Conservation (phyloP, 495 filamentous ascomycete genomes). For the Rhizodiscina lignyota region DNA sequence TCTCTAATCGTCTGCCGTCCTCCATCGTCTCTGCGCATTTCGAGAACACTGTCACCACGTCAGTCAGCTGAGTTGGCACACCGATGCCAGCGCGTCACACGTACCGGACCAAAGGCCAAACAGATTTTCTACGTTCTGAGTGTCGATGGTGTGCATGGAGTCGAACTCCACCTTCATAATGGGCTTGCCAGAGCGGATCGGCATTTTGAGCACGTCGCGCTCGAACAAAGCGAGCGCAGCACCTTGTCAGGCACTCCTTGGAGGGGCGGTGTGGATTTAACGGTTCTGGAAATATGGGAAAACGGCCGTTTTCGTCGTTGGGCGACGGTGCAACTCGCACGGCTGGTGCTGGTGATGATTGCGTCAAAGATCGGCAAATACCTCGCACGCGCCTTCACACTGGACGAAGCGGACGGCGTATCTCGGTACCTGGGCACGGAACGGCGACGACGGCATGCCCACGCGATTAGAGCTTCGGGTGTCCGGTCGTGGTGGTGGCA, state of each 20-base stretch:
- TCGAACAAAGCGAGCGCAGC: too few species aligned
- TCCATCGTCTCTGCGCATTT: slow-evolving; percentile 90
- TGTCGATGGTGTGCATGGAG: slow-evolving; percentile 79
- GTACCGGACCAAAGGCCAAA: slow-evolving; percentile 97
- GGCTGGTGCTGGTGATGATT: background rate
- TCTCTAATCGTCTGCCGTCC: slow-evolving; percentile 82
- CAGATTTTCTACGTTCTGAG: slow-evolving; percentile 77
- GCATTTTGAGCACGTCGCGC: slow-evolving; percentile 20
- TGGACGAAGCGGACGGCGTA: too few species aligned
- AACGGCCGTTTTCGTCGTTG: too few species aligned
- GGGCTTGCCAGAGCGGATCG: slow-evolving; percentile 16
- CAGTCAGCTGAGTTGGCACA: slow-evolving; percentile 2
- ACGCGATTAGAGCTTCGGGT: too few species aligned
- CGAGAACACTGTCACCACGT: slow-evolving; percentile 55
- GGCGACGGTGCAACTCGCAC: background rate
- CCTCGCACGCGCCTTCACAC: too few species aligned
- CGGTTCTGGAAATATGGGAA: too few species aligned
- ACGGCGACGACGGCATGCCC: too few species aligned
- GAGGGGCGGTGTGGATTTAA: too few species aligned
- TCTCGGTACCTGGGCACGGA: too few species aligned
- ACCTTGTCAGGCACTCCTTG: too few species aligned
- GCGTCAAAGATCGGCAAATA: slow-evolving; percentile 2
- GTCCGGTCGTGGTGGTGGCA: too few species aligned
- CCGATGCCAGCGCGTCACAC: slow-evolving; percentile 25
- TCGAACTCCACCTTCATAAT: slow-evolving; percentile 18